A percentile compares a stretch with the other conserved stretches of the same genome.
phyloP scores from a whole-genome alignment of 306 rosid species.

The Cicer arietinum region DNA sequence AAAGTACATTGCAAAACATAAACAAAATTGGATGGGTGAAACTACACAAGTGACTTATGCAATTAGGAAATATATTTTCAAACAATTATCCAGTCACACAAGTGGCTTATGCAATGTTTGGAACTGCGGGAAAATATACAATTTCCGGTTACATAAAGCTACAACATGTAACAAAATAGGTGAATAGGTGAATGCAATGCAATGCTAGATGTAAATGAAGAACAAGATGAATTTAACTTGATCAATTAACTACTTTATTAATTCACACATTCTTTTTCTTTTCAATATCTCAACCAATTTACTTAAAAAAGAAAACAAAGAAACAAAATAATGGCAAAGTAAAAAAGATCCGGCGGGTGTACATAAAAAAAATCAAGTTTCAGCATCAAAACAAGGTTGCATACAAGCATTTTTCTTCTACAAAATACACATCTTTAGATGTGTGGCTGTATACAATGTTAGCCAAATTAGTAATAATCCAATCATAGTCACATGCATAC shows the following conservation, averaged over 20 bases:
- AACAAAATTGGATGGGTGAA: too few relatives aligned
- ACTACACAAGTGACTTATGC: too few relatives aligned
- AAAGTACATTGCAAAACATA: too few relatives aligned
- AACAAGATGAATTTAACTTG: not conserved
- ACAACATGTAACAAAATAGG: too few relatives aligned
- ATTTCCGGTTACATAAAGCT: too few relatives aligned
- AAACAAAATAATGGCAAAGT: not conserved
- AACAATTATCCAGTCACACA: too few relatives aligned
- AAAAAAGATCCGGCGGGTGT: not conserved
- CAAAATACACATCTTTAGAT: conserved; percentile 32
- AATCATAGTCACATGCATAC: conserved; percentile 5
- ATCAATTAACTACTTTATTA: too few relatives aligned
- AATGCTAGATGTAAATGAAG: not conserved
- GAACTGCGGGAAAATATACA: too few relatives aligned
- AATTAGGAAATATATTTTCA: too few relatives aligned
- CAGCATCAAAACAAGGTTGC: not conserved
- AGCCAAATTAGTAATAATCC: not conserved
- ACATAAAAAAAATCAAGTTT: conserved; percentile 19
- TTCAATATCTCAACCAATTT: too few relatives aligned
- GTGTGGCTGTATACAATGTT: not conserved
- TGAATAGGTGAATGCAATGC: not conserved
- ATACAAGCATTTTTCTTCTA: not conserved
- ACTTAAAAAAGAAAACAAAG: not conserved
- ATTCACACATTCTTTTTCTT: too few relatives aligned
- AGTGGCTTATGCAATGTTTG: too few relatives aligned